Base-by-base conservation (phyloP, 305 asterid genomes). In the Plantago rigida region DNA sequence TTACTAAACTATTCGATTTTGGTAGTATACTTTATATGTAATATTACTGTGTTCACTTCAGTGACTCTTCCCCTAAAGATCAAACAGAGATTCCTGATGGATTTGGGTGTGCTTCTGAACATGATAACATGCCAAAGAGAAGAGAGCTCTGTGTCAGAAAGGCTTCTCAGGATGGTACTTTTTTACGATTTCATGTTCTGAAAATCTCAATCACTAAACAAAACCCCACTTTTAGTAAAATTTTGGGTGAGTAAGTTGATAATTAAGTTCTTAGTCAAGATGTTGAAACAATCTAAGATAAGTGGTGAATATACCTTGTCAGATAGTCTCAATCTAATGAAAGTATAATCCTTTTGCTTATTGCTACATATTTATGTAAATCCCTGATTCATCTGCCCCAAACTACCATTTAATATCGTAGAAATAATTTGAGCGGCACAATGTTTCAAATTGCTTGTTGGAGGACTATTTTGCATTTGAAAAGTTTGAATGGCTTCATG, bases 141-240 rank as follows among this genome's bases (percentile, higher is more conserved):
- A 71, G 77, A 69, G 71, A 73, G 26, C 56, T 63, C 62, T 42
- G 62, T 60, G 19, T 51, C 70, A 72, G 71, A 76, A 73, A 73
- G 75, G 60, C n/a, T 70, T 71, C 82, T 51, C 74, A 54, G 59
- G 73, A 77, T 67, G 91, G 95, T 86, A 81, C 67, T 51, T 53
- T 31, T 22, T 24, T 53, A 56, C 29, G 56, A 36, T 54, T 62
- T 44, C 39, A 22, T 59, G 69, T 44, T 64, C 52, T 46, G 46
- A 19, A 48, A 42, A 14, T 56, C 50, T 14, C 36, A 58, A 48
- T 59, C 42, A 19, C 17, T 55, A n/a, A 28, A 10, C 8, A 5
- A 13, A 22, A 22, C 2, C 26, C 26, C 22, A 5, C 10, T 31
- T 50, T 8, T 5, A 50, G 28, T 14, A 3, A 4, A 17, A 15